phyloP scores from a whole-genome alignment of 2,329 filamentous ascomycete species.

The Xylariaceae sp. region DNA sequence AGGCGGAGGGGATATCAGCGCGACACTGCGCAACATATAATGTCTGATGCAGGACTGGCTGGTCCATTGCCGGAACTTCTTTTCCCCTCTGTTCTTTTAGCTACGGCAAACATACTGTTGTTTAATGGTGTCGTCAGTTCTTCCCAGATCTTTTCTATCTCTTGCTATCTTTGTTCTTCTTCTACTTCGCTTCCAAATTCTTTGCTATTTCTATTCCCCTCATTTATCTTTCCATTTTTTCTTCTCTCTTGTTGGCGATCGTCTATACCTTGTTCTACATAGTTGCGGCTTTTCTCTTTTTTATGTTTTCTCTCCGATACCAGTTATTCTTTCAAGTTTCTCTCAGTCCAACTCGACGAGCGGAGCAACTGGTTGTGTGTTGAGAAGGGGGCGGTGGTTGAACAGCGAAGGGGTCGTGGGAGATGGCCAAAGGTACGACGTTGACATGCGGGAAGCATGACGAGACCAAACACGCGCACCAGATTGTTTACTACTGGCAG shows the following conservation, averaged over 20 bases:
- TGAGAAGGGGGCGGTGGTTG: slow-evolving; percentile 15
- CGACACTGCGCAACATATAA: slow-evolving; percentile 34
- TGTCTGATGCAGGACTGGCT: slow-evolving; percentile 38
- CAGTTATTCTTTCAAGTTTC: slow-evolving; percentile 9
- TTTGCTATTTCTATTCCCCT: slow-evolving; percentile 14
- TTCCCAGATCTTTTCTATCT: neutral
- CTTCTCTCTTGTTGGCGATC: slow-evolving; percentile 23
- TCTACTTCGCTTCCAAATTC: neutral
- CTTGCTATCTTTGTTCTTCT: neutral
- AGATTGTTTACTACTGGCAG: slow-evolving; percentile 28
- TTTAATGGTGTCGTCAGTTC: slow-evolving; percentile 36
- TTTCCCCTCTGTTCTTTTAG: slow-evolving; percentile 44
- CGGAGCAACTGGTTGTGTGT: slow-evolving; percentile 26
- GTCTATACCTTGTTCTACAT: slow-evolving; percentile 57
- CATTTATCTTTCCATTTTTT: slow-evolving; percentile 21
- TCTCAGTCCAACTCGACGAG: neutral
- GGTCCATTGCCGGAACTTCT: slow-evolving; percentile 37
- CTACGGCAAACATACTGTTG: slow-evolving; percentile 39
- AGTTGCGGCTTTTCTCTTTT: slow-evolving; percentile 23
- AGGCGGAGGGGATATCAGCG: slow-evolving; percentile 28
- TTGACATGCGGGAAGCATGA: slow-evolving; percentile 4
- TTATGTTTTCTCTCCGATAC: slow-evolving; percentile 19
- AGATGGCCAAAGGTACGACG: slow-evolving; percentile 1
- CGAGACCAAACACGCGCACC: slow-evolving; percentile 23
- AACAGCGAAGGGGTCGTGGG: slow-evolving; percentile 20